A percentile compares a stretch with the other conserved stretches of the same genome.
These are phyloP conservation scores for Caryopteris hybrid DNA, from an alignment of 305 asterid genomes.

Conservation along the genomic window DNA sequence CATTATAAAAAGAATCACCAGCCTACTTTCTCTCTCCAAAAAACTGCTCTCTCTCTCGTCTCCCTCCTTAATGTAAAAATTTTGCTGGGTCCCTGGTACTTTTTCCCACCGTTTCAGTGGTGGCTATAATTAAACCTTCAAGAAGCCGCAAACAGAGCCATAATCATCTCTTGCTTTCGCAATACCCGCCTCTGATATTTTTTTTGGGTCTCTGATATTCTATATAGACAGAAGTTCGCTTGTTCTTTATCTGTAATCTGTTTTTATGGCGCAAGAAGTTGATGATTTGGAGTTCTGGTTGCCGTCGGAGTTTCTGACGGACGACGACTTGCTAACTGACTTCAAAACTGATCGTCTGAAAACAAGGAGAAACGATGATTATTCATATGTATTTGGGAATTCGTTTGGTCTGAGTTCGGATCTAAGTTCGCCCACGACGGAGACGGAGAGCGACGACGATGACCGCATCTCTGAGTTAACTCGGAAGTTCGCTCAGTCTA, in stretches of 20 bases:
- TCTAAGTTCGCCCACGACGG: slow-evolving; percentile 43
- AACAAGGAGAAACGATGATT: slow-evolving; percentile 11
- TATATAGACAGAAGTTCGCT: background rate
- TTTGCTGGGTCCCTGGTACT: slow-evolving; percentile 15
- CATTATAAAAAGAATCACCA: slow-evolving; percentile 19
- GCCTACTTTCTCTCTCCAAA: slow-evolving; percentile 8
- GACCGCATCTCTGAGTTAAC: slow-evolving; percentile 33
- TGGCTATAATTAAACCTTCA: slow-evolving; percentile 37
- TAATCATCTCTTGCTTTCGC: slow-evolving; percentile 1
- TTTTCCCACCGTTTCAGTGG: slow-evolving; percentile 25
- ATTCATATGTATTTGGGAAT: slow-evolving; percentile 4
- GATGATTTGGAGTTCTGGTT: slow-evolving; percentile 44
- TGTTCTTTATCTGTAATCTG: background rate
- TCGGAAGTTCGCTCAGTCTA: slow-evolving; percentile 27
- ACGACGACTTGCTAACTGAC: slow-evolving; percentile 34
- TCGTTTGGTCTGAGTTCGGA: slow-evolving; percentile 29
- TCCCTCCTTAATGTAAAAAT: background rate
- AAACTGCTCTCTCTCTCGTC: background rate
- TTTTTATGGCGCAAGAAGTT: slow-evolving; percentile 34
- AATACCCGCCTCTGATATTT: slow-evolving; percentile 12
- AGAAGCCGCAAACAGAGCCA: slow-evolving; percentile 24
- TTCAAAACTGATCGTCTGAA: slow-evolving; percentile 7
- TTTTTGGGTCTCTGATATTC: background rate
- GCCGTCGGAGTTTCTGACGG: slow-evolving; percentile 50
- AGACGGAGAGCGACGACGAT: slow-evolving; percentile 49